A percentile compares a stretch with the other conserved stretches of the same genome.
Evolutionary conservation across 352 stramenopile species (phyloP).

Genomic region (Globisporangium abappressorium): DNA sequence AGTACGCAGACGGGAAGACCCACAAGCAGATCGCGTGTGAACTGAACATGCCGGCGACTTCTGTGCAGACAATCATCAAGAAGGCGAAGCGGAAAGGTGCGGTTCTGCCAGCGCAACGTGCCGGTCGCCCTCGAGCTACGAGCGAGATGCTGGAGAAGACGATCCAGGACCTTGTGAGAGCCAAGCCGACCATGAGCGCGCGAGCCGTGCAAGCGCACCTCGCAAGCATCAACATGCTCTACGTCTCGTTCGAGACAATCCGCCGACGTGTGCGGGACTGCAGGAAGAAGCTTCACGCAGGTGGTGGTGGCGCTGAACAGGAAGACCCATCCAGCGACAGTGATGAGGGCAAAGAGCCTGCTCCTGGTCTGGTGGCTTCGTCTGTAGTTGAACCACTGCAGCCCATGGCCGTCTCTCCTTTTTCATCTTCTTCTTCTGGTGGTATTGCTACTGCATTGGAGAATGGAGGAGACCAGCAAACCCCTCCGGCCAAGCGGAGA

Average conservation of each 20-base stretch:
- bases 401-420: not conserved
- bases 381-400: not conserved
- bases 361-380: not conserved
- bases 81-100: constrained; percentile 29
- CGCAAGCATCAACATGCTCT: constrained; percentile 15
- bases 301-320: not conserved
- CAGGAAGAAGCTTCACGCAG: constrained; percentile 14
- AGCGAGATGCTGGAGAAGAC: constrained; percentile 27
- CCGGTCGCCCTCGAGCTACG: constrained; percentile 29
- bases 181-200: constrained; percentile 21
- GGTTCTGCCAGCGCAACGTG: constrained; percentile 21
- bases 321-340: constrained; percentile 2
- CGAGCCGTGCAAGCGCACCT: constrained; percentile 29
- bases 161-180: constrained; percentile 25
- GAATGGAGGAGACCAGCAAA: not conserved
- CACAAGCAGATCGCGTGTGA: constrained; percentile 29
- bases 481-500: constrained; percentile 15
- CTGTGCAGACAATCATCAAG: constrained; percentile 35
- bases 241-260: constrained; percentile 42
- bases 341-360: not conserved
- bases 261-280: constrained; percentile 33
- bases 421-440: not conserved
- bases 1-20: constrained; percentile 17
- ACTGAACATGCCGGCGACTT: constrained; percentile 29
- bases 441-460: not conserved